Evolutionary conservation across 352 stramenopile genomes (phyloP).

Genomic region (Globisporangium sylvaticum): DNA sequence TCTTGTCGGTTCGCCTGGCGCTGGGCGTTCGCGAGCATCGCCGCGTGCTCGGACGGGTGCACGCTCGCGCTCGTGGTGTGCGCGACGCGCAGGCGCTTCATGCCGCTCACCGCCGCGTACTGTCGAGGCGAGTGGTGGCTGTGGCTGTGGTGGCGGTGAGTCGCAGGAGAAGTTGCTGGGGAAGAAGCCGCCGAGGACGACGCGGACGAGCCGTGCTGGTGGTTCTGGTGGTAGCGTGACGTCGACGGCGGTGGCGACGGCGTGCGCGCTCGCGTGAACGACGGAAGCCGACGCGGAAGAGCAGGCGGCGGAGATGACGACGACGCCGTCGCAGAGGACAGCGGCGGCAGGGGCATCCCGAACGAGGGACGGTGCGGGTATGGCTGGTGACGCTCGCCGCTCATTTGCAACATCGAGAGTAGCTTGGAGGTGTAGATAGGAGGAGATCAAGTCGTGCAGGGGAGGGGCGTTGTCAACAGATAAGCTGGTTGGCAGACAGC

Average conservation of each 20-base stretch:
- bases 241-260: background rate
- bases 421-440: too few species aligned
- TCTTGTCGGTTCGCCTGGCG: slow-evolving; percentile 6
- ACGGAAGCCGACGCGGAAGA: background rate
- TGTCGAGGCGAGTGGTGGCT: background rate
- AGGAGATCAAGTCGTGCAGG: background rate
- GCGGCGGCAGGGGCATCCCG: slow-evolving; percentile 5
- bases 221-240: background rate
- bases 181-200: background rate
- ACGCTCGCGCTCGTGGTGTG: background rate
- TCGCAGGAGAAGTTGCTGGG: background rate
- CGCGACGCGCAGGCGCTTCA: slow-evolving; percentile 1
- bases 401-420: slow-evolving; percentile 13
- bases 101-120: background rate
- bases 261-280: background rate
- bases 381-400: background rate
- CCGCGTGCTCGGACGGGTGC: background rate
- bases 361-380: background rate
- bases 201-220: background rate
- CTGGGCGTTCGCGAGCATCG: background rate
- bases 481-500: too few species aligned
- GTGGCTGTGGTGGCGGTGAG: background rate
- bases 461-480: background rate
- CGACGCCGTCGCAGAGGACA: background rate
- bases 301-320: background rate